Conservation (phyloP, 2,329 filamentous ascomycete species). For the Atkinsonella hypoxylon region DNA sequence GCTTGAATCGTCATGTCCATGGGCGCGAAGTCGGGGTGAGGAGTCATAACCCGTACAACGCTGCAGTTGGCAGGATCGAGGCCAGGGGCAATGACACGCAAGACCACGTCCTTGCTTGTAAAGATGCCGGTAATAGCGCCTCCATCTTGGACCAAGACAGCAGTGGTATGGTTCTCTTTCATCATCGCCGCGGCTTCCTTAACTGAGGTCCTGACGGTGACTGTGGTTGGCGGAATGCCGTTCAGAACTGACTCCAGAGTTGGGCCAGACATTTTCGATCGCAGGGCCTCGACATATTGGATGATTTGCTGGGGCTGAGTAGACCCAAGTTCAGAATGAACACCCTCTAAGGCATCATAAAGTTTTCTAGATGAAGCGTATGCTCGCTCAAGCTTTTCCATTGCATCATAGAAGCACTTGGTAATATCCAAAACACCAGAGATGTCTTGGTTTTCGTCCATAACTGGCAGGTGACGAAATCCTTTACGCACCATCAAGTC, state of each 20-base stretch:
- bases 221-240: slow-evolving; percentile 82
- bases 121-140: slow-evolving; percentile 98
- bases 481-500: slow-evolving; percentile 98
- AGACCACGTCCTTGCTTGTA: slow-evolving; percentile 96
- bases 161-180: slow-evolving; percentile 98
- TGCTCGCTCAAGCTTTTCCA: slow-evolving; percentile 97
- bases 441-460: slow-evolving; percentile 99
- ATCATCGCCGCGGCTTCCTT: slow-evolving; percentile 91
- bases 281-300: slow-evolving; percentile 92
- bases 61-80: slow-evolving; percentile 91
- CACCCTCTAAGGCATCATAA: slow-evolving; percentile 93
- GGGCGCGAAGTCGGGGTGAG: slow-evolving; percentile 95
- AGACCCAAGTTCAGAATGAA: slow-evolving; percentile 90
- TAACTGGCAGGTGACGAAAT: slow-evolving; percentile 93
- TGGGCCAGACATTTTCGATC: slow-evolving; percentile 94
- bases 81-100: slow-evolving; percentile 93
- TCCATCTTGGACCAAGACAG: slow-evolving; percentile 90
- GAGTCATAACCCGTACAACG: slow-evolving; percentile 97
- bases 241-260: slow-evolving; percentile 91
- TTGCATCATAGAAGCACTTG: slow-evolving; percentile 99
- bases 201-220: slow-evolving; percentile 90
- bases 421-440: slow-evolving; percentile 97
- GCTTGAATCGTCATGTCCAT: slow-evolving; percentile 99
- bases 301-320: slow-evolving; percentile 98
- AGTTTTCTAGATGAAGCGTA: slow-evolving; percentile 97